phyloP scores from a whole-genome alignment of 129 eudicot genomes.

The Chrysanthemum makinoi region DNA sequence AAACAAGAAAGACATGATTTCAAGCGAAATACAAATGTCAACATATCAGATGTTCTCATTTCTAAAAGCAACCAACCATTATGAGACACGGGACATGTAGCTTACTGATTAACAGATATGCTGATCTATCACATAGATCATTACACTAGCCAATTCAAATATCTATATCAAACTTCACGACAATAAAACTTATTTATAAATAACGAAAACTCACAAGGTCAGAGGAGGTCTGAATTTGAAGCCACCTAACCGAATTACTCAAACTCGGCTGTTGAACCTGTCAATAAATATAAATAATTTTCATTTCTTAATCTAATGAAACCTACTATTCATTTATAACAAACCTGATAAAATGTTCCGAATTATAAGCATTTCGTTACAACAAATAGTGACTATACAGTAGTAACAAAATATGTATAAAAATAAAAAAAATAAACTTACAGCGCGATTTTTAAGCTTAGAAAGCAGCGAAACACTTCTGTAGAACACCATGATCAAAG shows the following conservation, averaged over 20 bases:
- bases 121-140: no score
- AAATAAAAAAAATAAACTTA: slow-evolving; percentile 16
- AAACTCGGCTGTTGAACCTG: slow-evolving; percentile 1
- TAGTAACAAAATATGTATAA: background rate
- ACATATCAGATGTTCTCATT: no score
- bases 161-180: no score
- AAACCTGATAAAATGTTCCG: no score
- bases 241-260: background rate
- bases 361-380: background rate
- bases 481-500: slow-evolving; percentile 54
- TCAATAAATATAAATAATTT: background rate
- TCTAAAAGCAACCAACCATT: no score
- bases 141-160: no score
- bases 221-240: background rate
- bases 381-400: background rate
- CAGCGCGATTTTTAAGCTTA: slow-evolving; percentile 71
- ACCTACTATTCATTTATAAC: no score
- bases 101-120: no score
- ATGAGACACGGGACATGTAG: no score
- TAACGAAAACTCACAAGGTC: background rate
- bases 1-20: no score
- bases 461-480: slow-evolving; percentile 58
- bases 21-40: no score
- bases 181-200: background rate
- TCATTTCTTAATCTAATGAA: background rate